Percentiles rank a stretch among this genome's conserved stretches.
phyloP scores from a whole-genome alignment of 2,329 filamentous ascomycete species.

The Arthroderma sp. region DNA sequence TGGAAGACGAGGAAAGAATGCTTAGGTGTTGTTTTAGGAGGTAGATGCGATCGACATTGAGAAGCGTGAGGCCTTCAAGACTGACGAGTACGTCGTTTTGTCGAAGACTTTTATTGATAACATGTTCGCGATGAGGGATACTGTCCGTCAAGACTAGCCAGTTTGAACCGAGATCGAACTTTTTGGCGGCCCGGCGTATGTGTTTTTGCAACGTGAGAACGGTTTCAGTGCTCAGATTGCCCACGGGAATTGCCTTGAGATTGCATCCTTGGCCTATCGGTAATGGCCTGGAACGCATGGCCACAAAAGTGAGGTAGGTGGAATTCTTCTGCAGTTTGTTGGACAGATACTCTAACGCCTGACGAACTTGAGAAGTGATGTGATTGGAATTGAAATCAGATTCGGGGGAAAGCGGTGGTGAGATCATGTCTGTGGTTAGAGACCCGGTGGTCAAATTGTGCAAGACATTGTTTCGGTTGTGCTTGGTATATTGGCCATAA shows the following conservation, averaged over 20 bases:
- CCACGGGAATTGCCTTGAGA: constrained; percentile 26
- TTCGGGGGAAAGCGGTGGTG: constrained; percentile 26
- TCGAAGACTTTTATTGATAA: constrained; percentile 30
- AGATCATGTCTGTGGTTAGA: constrained; percentile 30
- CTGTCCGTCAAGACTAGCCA: constrained; percentile 24
- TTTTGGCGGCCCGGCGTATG: constrained; percentile 24
- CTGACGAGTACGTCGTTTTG: constrained; percentile 34
- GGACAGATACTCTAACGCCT: constrained; percentile 30
- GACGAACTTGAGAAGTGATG: constrained; percentile 21
- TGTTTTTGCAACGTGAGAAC: constrained; percentile 22
- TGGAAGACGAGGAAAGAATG: constrained; percentile 20
- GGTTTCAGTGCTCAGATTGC: constrained; percentile 18
- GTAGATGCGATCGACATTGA: constrained; percentile 34
- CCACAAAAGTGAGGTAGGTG: constrained; percentile 29
- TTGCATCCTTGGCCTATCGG: constrained; percentile 27
- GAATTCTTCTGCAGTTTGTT: constrained; percentile 26
- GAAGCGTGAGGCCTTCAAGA: constrained; percentile 30
- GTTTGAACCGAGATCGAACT: constrained; percentile 25
- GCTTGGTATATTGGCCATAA: too few relatives aligned
- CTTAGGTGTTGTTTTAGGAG: constrained; percentile 32
- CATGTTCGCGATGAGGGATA: constrained; percentile 18
- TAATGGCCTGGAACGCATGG: constrained; percentile 27
- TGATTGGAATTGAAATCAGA: constrained; percentile 25
- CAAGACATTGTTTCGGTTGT: too few relatives aligned
- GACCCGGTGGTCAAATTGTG: background rate